Evolutionary conservation across 805 yeast species (phyloP).

Genomic region (Ogataea methanolica): DNA sequence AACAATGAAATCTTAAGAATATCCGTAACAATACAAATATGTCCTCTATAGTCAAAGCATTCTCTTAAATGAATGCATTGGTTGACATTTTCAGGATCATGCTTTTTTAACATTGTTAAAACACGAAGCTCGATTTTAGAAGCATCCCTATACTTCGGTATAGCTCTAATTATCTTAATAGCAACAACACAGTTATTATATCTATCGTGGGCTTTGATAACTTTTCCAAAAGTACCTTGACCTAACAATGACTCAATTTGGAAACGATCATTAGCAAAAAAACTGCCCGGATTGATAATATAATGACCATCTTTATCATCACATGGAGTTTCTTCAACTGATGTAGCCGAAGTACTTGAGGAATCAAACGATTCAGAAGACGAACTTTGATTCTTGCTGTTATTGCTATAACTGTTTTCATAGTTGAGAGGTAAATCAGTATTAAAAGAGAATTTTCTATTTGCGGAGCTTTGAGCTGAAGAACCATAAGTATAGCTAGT

Average conservation of each 20-base stretch:
- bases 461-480: conserved; percentile 2
- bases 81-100: conserved; percentile 62
- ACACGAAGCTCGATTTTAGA: conserved; percentile 89
- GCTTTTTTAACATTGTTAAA: conserved; percentile 63
- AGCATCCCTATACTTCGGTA: conserved; percentile 93
- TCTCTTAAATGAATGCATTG: conserved; percentile 84
- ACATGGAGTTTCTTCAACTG: conserved; percentile 32
- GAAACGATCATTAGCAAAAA: conserved; percentile 70
- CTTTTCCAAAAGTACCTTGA: conserved; percentile 92
- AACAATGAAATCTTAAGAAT: conserved; percentile 78
- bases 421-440: conserved; percentile 8
- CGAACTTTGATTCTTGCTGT: conserved; percentile 5
- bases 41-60: conserved; percentile 89
- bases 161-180: conserved; percentile 85
- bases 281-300: conserved; percentile 51
- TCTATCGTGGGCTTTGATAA: conserved; percentile 75
- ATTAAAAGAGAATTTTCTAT: conserved; percentile 25
- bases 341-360: conserved; percentile 17
- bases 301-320: conserved; percentile 76
- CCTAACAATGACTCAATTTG: conserved; percentile 67
- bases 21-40: conserved; percentile 91
- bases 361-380: conserved; percentile 19
- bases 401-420: not conserved
- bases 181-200: conserved; percentile 65
- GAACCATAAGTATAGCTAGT: conserved; percentile 26